Percentiles rank a stretch among this genome's conserved stretches.
Evolutionary conservation across 2,329 filamentous ascomycete genomes (phyloP).

Genomic region (Penicillium hordei): DNA sequence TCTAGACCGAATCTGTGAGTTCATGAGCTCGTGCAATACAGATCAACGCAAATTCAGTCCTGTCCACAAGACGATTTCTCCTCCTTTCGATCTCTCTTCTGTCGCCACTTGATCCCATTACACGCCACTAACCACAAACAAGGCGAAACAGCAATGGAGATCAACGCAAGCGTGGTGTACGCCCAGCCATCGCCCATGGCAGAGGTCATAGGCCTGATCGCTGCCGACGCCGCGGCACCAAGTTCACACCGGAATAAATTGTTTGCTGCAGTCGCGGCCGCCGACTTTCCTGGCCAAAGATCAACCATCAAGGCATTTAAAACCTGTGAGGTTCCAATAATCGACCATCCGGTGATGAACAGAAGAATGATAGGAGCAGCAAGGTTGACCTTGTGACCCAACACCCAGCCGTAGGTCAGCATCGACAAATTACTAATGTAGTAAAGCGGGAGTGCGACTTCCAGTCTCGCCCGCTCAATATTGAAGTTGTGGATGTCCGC

Average conservation of each 20-base stretch:
- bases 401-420: slow-evolving; percentile 40
- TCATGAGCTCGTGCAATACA: background rate
- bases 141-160: slow-evolving; percentile 21
- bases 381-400: slow-evolving; percentile 32
- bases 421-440: slow-evolving; percentile 28
- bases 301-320: slow-evolving; percentile 49
- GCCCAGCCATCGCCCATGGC: slow-evolving; percentile 45
- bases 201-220: slow-evolving; percentile 40
- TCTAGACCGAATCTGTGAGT: background rate
- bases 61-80: background rate
- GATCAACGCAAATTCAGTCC: background rate
- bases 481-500: slow-evolving; percentile 45
- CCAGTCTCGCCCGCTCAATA: slow-evolving; percentile 44
- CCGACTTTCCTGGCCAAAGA: slow-evolving; percentile 38
- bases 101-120: slow-evolving; percentile 32
- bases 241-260: slow-evolving; percentile 44
- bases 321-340: slow-evolving; percentile 40
- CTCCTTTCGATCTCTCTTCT: slow-evolving; percentile 17
- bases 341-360: slow-evolving; percentile 36
- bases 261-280: slow-evolving; percentile 43
- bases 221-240: slow-evolving; percentile 41
- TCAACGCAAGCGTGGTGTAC: slow-evolving; percentile 41
- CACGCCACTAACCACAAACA: slow-evolving; percentile 31
- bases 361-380: slow-evolving; percentile 36
- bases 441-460: slow-evolving; percentile 37